Conservation (phyloP, 176 grass and related monocot species). For the Juncus inflexus region DNA sequence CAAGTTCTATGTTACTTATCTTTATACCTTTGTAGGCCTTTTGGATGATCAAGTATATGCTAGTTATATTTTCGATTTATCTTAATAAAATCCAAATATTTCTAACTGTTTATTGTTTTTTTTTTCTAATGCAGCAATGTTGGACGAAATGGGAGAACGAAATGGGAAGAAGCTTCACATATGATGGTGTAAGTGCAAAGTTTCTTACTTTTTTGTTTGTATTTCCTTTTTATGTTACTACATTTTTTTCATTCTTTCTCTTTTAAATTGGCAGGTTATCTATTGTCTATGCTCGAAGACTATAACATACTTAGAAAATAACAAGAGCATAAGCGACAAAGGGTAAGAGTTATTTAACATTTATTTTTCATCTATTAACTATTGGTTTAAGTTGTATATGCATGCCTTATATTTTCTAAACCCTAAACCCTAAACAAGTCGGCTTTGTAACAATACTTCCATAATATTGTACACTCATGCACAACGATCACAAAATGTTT, state of each 20-base stretch:
- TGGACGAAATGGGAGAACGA: constrained; percentile 63
- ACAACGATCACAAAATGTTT: no score
- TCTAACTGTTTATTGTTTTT: not conserved
- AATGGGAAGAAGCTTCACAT: constrained; percentile 44
- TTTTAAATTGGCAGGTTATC: constrained; percentile 38
- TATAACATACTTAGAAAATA: constrained; percentile 57
- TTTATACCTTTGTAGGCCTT: no score
- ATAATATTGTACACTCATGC: no score
- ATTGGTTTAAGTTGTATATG: no score
- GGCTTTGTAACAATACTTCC: no score
- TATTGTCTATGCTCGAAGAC: constrained; percentile 61
- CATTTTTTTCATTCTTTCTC: constrained; percentile 4
- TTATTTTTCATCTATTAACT: no score
- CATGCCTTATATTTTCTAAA: no score
- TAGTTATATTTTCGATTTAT: constrained; percentile 14
- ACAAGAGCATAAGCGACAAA: constrained; percentile 67
- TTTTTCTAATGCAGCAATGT: constrained; percentile 40
- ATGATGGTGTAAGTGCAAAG: constrained; percentile 49
- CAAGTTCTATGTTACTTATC: no score
- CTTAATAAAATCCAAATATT: not conserved
- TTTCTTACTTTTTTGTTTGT: not conserved
- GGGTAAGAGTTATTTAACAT: constrained; percentile 17
- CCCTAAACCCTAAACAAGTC: no score
- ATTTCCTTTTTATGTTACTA: not conserved
- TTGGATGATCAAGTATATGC: not conserved